Evolutionary conservation across 208 protist species (phyloP), one percentile per base, ranked within the genome.

Genomic region (Acanthamoeba sp.): DNA sequence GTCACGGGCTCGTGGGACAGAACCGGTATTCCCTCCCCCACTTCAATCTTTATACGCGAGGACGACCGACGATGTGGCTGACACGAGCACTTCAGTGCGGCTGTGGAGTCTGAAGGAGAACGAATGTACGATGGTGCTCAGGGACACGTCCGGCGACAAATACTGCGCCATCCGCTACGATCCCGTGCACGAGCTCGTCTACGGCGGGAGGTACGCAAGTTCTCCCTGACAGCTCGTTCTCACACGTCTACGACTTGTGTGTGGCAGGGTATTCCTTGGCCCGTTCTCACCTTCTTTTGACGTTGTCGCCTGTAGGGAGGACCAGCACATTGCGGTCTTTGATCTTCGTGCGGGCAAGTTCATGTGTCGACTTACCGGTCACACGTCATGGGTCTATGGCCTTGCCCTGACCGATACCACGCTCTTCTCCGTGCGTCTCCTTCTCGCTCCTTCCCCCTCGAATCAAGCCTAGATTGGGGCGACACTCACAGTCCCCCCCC

Each of bases 271-370:
- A n/a, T n/a, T n/a, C n/a, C n/a, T n/a, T n/a, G n/a, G n/a, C n/a
- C n/a, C n/a, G n/a, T n/a, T n/a, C n/a, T n/a, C n/a, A n/a, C n/a
- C n/a, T n/a, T n/a, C n/a, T n/a, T n/a, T n/a, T n/a, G n/a, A n/a
- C n/a, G n/a, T n/a, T 82, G 36, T 82, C 34, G 22, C 71, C 20
- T 24, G 71, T 18, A 88, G 78, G 48, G 78, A 88, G 78, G 78
- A 88, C 29, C 27, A 55, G 20, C 78, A 88, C 78, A 88, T 88
- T 40, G 78, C 45, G 22, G 78, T 62, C 22, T 88, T 88, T 38
- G 78, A 88, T 59, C 45, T 88, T 55, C 78, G 78, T 7, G 78
- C 78, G 48, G 78, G 78, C 78, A 88, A 62, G 78, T 38, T 88
- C 12, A 55, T 40, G 78, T 62, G 78, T 29, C 78, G 78, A 29